Evolutionary conservation across 1,284 basidiomycete species (phyloP).

Genomic region (Xerocomus amazonicus): DNA sequence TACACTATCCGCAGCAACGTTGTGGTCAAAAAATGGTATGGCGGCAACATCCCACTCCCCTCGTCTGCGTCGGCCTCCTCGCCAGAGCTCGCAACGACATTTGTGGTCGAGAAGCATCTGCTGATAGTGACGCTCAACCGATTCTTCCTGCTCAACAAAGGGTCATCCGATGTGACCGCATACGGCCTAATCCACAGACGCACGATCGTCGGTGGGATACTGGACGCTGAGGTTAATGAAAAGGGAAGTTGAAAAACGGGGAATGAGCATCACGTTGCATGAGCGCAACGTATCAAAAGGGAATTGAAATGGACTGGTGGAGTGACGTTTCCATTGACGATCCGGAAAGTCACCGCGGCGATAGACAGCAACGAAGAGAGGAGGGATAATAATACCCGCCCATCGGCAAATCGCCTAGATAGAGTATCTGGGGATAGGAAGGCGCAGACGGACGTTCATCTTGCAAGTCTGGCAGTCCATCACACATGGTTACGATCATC

Average conservation of each 20-base stretch:
- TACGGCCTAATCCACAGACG: conserved; percentile 77
- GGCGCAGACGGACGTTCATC: conserved; percentile 77
- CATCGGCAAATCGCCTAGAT: conserved; percentile 75
- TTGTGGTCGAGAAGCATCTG: conserved; percentile 14
- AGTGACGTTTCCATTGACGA: too few species aligned
- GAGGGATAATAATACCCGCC: conserved; percentile 47
- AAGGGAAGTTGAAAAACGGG: conserved; percentile 35
- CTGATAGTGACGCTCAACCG: conserved; percentile 32
- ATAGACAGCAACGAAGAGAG: too few species aligned
- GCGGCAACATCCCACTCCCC: conserved; percentile 19
- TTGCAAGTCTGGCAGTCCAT: conserved; percentile 64
- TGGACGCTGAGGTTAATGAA: conserved; percentile 22
- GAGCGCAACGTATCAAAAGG: too few species aligned
- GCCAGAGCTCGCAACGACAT: background rate
- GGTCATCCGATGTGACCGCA: conserved; percentile 50
- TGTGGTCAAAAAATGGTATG: conserved; percentile 22
- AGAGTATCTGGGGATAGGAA: conserved; percentile 72
- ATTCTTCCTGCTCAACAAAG: conserved; percentile 50
- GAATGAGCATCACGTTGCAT: conserved; percentile 2
- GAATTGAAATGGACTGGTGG: too few species aligned
- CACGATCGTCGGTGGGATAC: conserved; percentile 54
- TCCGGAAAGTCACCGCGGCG: too few species aligned
- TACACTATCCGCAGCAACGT: background rate
- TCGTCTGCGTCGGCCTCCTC: background rate
- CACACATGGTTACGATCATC: conserved; percentile 9